Evolutionary conservation across 2,329 filamentous ascomycete species (phyloP).

Genomic region (Penicillium sp.): DNA sequence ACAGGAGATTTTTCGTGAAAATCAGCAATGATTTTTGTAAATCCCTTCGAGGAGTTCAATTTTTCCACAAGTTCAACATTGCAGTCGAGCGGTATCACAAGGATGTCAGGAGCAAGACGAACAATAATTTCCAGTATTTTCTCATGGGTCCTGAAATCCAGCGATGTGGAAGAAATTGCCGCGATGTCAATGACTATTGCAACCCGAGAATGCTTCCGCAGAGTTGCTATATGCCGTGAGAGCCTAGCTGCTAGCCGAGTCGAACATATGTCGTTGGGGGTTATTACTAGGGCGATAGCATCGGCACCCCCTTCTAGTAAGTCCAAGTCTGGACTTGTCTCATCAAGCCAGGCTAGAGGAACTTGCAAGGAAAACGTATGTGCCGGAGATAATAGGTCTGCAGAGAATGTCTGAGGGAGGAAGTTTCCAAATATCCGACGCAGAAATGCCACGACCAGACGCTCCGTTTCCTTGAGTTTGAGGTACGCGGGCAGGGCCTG

Average conservation of each 20-base stretch:
- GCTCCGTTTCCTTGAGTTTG: constrained; percentile 24
- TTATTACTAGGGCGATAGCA: constrained; percentile 16
- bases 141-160: neutral
- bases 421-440: constrained; percentile 17
- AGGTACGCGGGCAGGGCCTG: constrained; percentile 6
- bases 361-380: constrained; percentile 23
- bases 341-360: constrained; percentile 9
- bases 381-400: constrained; percentile 11
- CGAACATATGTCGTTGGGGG: neutral
- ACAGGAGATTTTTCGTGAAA: constrained; percentile 1
- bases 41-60: constrained; percentile 8
- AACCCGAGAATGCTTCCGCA: constrained; percentile 16
- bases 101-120: constrained; percentile 16
- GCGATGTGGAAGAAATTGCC: neutral
- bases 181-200: constrained; percentile 20
- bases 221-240: constrained; percentile 12
- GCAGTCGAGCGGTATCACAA: constrained; percentile 10
- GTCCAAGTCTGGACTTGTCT: constrained; percentile 4
- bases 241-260: neutral
- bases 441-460: constrained; percentile 19
- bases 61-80: neutral
- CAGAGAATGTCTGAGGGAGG: constrained; percentile 9
- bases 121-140: constrained; percentile 6
- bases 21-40: constrained; percentile 10
- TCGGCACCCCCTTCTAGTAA: constrained; percentile 19